Base-by-base conservation (phyloP, 1,284 basidiomycete species). In the Leccinum griseonigrum region DNA sequence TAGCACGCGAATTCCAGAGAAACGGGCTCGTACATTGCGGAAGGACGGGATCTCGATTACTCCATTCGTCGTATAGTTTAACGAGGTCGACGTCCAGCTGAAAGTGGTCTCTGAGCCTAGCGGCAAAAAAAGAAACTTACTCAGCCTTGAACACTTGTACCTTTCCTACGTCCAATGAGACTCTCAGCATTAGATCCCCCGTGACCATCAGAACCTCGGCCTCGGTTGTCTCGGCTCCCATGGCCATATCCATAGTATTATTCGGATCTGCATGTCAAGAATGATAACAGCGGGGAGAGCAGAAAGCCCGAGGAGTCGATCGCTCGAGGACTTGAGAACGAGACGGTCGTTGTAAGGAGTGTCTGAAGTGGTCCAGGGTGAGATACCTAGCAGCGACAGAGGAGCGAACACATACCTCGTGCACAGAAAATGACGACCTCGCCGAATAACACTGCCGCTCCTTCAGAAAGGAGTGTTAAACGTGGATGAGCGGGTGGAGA, bases 21-120 rank as follows among this genome's bases (percentile, higher is more conserved):
- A 92, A 26, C 87, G 78, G 32, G 81, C 76, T 60, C 83, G 80
- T 52, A 93, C 76, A 29, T 78, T 80, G 9, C 82, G 79, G 73
- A 99, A 98, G 54, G 70, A 91, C 85, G 10, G 84, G 78, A 71
- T 99, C 97, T 34, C 83, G 79, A 11, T 71, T 68, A 54, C 83
- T 79, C 97, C 97, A 99, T 63, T 90, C 79, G 3, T 80, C 76
- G 71, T 98, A 98, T 6, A 98, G 80, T 14, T 75, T 74, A n/a
- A 81, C 76, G 11, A 96, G 80, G 67, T 94, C 90, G 6, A 92
- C 77, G 54, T 91, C 82, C 2, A 99, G 83, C 68, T 96, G 93
- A 72, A 99, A 97, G 75, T 99, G 98, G 73, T 95, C 89, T 26
- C 80, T 81, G 16, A 99, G 75, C 90, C 94, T 97, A 1, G 74